phyloP scores from a whole-genome alignment of 2,329 filamentous ascomycete genomes.

The Chaetomium sp. region DNA sequence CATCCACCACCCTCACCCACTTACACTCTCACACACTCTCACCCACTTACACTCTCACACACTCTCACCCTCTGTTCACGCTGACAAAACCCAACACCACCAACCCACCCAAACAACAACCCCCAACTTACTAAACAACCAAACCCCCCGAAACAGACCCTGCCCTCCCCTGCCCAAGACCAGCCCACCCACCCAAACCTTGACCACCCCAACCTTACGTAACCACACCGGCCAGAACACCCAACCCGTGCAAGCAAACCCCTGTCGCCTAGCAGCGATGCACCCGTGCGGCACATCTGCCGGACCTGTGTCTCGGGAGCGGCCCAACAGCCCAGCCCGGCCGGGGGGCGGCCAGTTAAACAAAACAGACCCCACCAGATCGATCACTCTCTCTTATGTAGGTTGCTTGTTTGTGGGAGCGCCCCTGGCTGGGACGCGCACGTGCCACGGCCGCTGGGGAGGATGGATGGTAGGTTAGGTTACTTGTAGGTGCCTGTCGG shows the following conservation, averaged over 20 bases:
- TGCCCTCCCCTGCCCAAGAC: background rate
- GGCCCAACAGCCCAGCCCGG: background rate
- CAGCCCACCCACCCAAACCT: background rate
- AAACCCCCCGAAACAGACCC: background rate
- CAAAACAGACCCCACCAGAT: background rate
- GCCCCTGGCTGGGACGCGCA: no score
- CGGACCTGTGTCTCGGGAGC: conserved; percentile 15
- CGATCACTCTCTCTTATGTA: no score
- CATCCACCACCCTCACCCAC: background rate
- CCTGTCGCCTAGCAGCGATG: background rate
- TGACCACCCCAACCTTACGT: no score
- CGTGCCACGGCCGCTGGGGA: no score
- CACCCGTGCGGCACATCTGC: background rate
- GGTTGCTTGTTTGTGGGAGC: no score
- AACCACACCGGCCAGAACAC: background rate
- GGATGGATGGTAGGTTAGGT: no score
- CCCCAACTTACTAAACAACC: no score
- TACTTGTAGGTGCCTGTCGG: no score
- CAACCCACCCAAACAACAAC: background rate
- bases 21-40: background rate
- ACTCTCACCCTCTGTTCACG: background rate
- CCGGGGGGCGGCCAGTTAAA: background rate
- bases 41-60: background rate
- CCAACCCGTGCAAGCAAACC: background rate
- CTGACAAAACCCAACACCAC: background rate